phyloP scores from a whole-genome alignment of 257 asterid genomes.

The Jasminum sambac region DNA sequence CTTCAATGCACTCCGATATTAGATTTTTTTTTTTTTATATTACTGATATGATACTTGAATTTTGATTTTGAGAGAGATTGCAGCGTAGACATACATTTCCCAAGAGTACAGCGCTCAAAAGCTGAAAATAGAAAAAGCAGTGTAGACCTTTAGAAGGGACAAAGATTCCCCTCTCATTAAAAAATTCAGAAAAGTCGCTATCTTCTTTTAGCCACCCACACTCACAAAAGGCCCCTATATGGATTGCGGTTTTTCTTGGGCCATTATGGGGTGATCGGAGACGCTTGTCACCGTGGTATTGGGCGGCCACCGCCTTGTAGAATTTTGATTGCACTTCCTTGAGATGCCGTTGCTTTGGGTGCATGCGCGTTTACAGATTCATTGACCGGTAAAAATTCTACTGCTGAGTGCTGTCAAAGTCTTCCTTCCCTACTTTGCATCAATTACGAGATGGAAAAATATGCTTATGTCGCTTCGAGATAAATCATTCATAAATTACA shows the following conservation, averaged over 20 bases:
- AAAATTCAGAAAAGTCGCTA: conserved; percentile 14
- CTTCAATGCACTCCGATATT: no score
- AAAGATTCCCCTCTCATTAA: conserved; percentile 15
- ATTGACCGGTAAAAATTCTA: not conserved
- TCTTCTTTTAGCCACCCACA: conserved; percentile 39
- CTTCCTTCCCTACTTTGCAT: not conserved
- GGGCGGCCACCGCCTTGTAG: conserved; percentile 45
- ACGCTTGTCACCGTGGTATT: conserved; percentile 15
- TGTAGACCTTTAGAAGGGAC: conserved; percentile 7
- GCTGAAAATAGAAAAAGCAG: conserved; percentile 5
- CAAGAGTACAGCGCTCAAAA: no score
- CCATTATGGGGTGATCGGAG: conserved; percentile 17
- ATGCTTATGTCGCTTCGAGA: not conserved
- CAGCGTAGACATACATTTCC: no score
- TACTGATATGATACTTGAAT: no score
- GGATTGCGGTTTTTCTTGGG: conserved; percentile 17
- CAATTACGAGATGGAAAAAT: not conserved
- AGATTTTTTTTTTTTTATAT: no score
- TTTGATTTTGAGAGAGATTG: no score
- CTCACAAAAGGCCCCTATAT: not conserved
- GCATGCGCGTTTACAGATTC: not conserved
- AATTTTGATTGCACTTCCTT: not conserved
- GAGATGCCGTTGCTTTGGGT: no score
- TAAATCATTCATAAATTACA: no score
- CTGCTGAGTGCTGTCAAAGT: not conserved